A percentile compares a stretch with the other conserved stretches of the same genome.
Evolutionary conservation across 768 basidiomycete species (phyloP).

Genomic region (Melanogaster broomeanus): DNA sequence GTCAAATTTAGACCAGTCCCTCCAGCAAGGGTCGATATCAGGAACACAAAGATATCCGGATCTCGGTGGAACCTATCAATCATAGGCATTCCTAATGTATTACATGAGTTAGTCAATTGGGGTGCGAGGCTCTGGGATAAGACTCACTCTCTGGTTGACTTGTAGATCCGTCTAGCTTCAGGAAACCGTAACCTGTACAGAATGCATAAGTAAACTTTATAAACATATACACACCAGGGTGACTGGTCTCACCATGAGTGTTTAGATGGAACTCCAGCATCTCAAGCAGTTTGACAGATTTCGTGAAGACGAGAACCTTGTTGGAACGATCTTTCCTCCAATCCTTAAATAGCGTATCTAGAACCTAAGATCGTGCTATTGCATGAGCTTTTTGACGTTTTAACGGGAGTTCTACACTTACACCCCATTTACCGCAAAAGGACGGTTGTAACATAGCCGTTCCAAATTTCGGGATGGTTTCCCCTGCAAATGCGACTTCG

Average conservation of each 20-base stretch:
- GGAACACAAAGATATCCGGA: conserved; percentile 72
- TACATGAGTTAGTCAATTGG: conserved; percentile 1
- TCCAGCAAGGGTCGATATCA: conserved; percentile 90
- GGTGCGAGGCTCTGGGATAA: neutral
- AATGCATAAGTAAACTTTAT: neutral
- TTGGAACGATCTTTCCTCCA: conserved; percentile 68
- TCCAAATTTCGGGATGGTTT: conserved; percentile 56
- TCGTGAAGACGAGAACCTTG: conserved; percentile 94
- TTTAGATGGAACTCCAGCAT: conserved; percentile 80
- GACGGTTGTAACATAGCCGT: conserved; percentile 61
- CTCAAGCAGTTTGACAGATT: conserved; percentile 85
- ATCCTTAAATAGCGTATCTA: conserved; percentile 63
- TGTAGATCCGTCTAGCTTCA: conserved; percentile 81
- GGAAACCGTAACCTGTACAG: conserved; percentile 53
- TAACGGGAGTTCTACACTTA: conserved; percentile 35
- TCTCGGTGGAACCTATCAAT: conserved; percentile 84
- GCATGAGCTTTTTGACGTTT: neutral
- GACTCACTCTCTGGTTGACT: conserved; percentile 64
- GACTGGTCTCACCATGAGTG: conserved; percentile 43
- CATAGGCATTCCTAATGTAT: conserved; percentile 69
- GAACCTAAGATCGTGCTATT: conserved; percentile 47
- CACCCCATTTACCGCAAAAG: conserved; percentile 86
- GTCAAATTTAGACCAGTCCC: conserved; percentile 91
- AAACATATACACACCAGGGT: neutral
- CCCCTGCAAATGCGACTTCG: conserved; percentile 62